Evolutionary conservation across 1,139 yeast species (phyloP), one percentile per base, ranked within the genome.

Genomic region (Candida gigantensis): DNA sequence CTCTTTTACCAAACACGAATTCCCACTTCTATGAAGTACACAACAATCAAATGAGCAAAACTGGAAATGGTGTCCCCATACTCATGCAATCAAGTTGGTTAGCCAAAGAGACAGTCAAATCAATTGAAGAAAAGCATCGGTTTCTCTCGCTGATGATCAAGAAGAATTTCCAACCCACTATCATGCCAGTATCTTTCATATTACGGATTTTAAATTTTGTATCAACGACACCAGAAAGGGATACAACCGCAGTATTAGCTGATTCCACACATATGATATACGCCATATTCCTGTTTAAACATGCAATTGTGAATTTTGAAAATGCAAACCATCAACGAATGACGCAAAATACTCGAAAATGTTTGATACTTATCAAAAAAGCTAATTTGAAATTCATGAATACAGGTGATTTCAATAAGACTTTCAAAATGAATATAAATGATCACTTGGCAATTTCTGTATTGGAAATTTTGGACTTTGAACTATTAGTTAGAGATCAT

Each of bases 231-330:
- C 26, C 41, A 9, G 39, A 45, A 17, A 57, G 58, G 9, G 62
- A 54, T 9, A 37, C 67, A 2, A 51, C 65, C 4, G 63, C 58
- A 1, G 46, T 62, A 2, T 37, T 66, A n/a, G 52, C 65, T 4
- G 75, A 69, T 41, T 46, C 57, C 3, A 49, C 51, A 2, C 64
- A 64, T 41, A 53, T 55, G 41, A 52, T 68, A 12, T 49, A 60
- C 9, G 70, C 58, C 0, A 42, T 47, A 3, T 60, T 69, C 37
- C 62, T 62, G 2, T 56, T 51, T 31, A 43, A 51, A 6, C 52
- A 58, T 2, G 56, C 69, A 1, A 52, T 65, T 1, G 47, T 53
- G 6, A 31, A 44, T 15, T 68, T 65, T 43, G 74, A 68, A 41
- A 47, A 47, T 25, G 19, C 19, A 18, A 18, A 18, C 19, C 47